phyloP scores from a whole-genome alignment of 768 basidiomycete species.

The Rickenella mellea region DNA sequence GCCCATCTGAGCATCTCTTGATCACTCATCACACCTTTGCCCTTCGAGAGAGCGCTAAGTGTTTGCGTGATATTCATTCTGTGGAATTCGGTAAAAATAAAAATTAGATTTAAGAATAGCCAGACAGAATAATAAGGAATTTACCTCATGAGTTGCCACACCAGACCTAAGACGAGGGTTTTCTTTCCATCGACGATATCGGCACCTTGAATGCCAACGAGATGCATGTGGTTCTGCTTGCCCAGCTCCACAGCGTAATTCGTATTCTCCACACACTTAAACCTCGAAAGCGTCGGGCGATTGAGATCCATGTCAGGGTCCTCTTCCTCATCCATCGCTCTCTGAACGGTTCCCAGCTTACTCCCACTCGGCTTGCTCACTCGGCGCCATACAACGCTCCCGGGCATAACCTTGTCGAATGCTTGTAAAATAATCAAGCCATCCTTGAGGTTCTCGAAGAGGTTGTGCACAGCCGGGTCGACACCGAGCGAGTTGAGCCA shows the following conservation, averaged over 20 bases:
- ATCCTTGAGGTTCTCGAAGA: conserved; percentile 94
- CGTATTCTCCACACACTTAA: conserved; percentile 98
- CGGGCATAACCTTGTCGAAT: conserved; percentile 91
- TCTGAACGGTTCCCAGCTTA: conserved; percentile 32
- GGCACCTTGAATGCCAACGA: conserved; percentile 96
- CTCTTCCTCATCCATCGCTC: conserved; percentile 49
- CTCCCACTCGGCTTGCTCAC: conserved; percentile 89
- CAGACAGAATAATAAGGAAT: conserved; percentile 13
- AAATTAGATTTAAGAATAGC: background rate
- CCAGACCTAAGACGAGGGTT: conserved; percentile 89
- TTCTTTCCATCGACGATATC: conserved; percentile 93
- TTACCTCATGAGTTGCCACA: conserved; percentile 96
- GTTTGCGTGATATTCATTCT: conserved; percentile 90
- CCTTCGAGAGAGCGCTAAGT: conserved; percentile 61
- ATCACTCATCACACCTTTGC: conserved; percentile 75
- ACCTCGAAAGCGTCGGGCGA: conserved; percentile 80
- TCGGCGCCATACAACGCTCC: conserved; percentile 88
- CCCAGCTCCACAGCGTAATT: conserved; percentile 93
- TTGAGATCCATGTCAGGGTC: conserved; percentile 62
- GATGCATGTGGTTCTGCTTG: conserved; percentile 85
- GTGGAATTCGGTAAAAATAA: background rate
- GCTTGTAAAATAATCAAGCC: conserved; percentile 89
- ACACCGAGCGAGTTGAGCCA: conserved; percentile 98
- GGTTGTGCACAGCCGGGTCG: conserved; percentile 90
- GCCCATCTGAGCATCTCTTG: conserved; percentile 96